A percentile compares a stretch with the other conserved stretches of the same genome.
Evolutionary conservation across 768 basidiomycete species (phyloP).

Genomic region (Crassisporium funariophilum): DNA sequence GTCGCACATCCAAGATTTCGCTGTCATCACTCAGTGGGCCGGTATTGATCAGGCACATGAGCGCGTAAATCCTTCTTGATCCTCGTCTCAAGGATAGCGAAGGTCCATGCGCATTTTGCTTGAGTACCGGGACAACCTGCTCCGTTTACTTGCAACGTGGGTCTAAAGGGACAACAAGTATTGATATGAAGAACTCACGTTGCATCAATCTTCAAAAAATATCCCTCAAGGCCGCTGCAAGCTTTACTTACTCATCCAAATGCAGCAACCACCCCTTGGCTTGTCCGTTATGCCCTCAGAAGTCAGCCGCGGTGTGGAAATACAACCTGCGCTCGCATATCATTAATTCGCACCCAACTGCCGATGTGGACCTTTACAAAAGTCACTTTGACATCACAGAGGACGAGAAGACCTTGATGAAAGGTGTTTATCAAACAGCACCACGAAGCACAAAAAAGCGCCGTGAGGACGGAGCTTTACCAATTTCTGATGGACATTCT

Average conservation of each 20-base stretch:
- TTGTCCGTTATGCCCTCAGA: conserved; percentile 5
- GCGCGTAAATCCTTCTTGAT: conserved; percentile 10
- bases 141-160: too few species aligned
- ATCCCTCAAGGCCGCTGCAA: background rate
- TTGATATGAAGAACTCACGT: conserved; percentile 9
- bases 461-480: too few species aligned
- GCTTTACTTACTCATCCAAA: background rate
- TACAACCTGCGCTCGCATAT: conserved; percentile 9
- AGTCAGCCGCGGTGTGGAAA: conserved; percentile 6
- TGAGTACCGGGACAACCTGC: too few species aligned
- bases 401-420: too few species aligned
- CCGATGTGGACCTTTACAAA: conserved; percentile 3
- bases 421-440: too few species aligned
- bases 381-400: too few species aligned
- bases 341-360: background rate
- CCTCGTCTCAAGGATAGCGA: background rate
- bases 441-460: too few species aligned
- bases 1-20: conserved; percentile 3
- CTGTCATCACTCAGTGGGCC: conserved; percentile 1
- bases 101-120: conserved; percentile 10
- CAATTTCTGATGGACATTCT: too few species aligned
- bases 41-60: conserved; percentile 12
- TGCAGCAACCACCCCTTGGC: conserved; percentile 10
- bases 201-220: conserved; percentile 7
- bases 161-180: background rate